Evolutionary conservation across 305 asterid genomes (phyloP).

Genomic region (Petunia hybrid): DNA sequence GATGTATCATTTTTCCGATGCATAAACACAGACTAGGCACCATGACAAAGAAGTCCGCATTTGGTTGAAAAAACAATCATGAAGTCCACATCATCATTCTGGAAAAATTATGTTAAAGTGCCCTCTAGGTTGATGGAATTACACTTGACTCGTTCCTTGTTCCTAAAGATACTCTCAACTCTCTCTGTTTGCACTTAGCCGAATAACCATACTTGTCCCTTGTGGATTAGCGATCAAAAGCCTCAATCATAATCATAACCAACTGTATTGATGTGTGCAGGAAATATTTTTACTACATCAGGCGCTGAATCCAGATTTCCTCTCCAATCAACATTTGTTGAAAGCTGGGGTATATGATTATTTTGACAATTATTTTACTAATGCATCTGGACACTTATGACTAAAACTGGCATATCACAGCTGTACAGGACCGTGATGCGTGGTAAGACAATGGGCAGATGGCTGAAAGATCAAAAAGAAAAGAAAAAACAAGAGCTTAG

Average conservation of each 20-base stretch:
- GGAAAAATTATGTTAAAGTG: not conserved
- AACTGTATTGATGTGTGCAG: slow-evolving; percentile 43
- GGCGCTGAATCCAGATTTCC: slow-evolving; percentile 68
- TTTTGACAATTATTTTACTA: slow-evolving; percentile 23
- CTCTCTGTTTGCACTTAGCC: not conserved
- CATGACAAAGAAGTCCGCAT: not conserved
- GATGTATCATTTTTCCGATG: not conserved
- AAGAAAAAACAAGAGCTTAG: slow-evolving; percentile 80
- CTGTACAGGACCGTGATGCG: slow-evolving; percentile 61
- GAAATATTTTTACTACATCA: slow-evolving; percentile 73
- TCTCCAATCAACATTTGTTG: slow-evolving; percentile 61
- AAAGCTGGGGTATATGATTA: slow-evolving; percentile 61
- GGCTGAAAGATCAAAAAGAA: slow-evolving; percentile 85
- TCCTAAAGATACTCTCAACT: not conserved
- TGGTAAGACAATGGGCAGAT: slow-evolving; percentile 72
- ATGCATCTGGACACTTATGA: not conserved
- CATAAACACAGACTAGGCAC: not conserved
- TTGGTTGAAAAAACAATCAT: slow-evolving; percentile 16
- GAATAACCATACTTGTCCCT: slow-evolving; percentile 6
- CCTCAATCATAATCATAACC: slow-evolving; percentile 26
- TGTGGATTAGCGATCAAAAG: not conserved
- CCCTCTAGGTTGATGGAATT: slow-evolving; percentile 20
- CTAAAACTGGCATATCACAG: slow-evolving; percentile 41
- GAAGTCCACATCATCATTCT: not conserved
- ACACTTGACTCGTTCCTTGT: not conserved